phyloP scores from a whole-genome alignment of 441 rosid species.

The Lepidium campestre region DNA sequence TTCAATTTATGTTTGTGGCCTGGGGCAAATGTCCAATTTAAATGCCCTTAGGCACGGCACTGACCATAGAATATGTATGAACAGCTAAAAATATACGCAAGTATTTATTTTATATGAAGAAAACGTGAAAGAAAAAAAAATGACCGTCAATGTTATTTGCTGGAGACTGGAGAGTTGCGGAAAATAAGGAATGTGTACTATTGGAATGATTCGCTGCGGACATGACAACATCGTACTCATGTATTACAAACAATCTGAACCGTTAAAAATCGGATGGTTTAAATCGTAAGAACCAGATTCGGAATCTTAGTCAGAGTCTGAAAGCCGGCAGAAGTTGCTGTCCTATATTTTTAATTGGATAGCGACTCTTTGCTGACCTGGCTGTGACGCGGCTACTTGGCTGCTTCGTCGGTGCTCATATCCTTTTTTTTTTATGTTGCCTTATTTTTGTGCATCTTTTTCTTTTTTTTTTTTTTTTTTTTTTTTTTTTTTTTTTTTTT shows the following conservation, averaged over 20 bases:
- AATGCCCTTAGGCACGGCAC: too few species aligned
- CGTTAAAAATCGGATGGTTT: conserved; percentile 19
- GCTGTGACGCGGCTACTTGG: conserved; percentile 32
- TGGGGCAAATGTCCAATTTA: too few species aligned
- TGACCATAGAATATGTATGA: background rate
- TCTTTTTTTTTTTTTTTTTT: background rate
- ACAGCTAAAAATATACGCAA: too few species aligned
- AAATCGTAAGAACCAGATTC: conserved; percentile 26
- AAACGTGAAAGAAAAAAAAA: conserved; percentile 12
- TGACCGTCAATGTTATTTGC: conserved; percentile 13
- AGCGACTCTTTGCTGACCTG: conserved; percentile 24
- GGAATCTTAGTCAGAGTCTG: background rate
- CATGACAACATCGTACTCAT: background rate
- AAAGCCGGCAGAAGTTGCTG: background rate
- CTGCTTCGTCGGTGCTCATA: background rate
- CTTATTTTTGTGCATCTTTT: background rate
- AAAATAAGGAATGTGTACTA: conserved; percentile 10
- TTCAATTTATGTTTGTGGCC: too few species aligned
- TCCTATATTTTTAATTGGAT: background rate
- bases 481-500: too few species aligned
- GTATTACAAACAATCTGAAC: background rate
- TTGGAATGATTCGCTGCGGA: conserved; percentile 10
- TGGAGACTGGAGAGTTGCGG: conserved; percentile 24
- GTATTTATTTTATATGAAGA: background rate
- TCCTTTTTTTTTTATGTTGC: background rate